A percentile compares a stretch with the other conserved stretches of the same genome.
Conservation (phyloP, 2,329 filamentous ascomycete genomes). For the Fusarium globosum region DNA sequence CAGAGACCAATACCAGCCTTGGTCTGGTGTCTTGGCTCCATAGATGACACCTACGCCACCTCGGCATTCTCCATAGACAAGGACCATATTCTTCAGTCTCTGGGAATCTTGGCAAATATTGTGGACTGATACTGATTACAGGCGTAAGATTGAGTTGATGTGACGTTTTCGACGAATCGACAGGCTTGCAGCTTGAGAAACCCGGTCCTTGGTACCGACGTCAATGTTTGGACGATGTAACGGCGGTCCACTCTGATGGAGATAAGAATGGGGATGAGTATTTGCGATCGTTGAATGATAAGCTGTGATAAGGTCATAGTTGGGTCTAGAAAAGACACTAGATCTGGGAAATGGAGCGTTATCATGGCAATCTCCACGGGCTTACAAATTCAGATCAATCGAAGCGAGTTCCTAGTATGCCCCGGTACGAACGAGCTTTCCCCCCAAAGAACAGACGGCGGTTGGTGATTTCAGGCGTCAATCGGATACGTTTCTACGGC, state of each 20-base stretch:
- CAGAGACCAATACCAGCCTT: neutral
- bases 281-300: neutral
- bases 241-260: neutral
- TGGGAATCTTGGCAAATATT: neutral
- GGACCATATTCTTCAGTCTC: neutral
- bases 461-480: too few species aligned
- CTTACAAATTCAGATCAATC: neutral
- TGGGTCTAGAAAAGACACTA: neutral
- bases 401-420: too few species aligned
- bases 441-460: too few species aligned
- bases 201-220: neutral
- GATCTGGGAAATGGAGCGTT: neutral
- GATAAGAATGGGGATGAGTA: neutral
- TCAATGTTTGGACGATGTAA: neutral
- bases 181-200: neutral
- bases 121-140: neutral
- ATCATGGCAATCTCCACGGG: neutral
- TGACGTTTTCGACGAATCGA: neutral
- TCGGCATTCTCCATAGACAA: conserved; percentile 1
- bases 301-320: neutral
- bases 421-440: too few species aligned
- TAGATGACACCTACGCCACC: neutral
- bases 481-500: too few species aligned
- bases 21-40: neutral
- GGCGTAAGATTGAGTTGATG: conserved; percentile 21